Evolutionary conservation across 1,139 yeast genomes (phyloP), one percentile per base, ranked within the genome.

Genomic region (Candida gigantensis): DNA sequence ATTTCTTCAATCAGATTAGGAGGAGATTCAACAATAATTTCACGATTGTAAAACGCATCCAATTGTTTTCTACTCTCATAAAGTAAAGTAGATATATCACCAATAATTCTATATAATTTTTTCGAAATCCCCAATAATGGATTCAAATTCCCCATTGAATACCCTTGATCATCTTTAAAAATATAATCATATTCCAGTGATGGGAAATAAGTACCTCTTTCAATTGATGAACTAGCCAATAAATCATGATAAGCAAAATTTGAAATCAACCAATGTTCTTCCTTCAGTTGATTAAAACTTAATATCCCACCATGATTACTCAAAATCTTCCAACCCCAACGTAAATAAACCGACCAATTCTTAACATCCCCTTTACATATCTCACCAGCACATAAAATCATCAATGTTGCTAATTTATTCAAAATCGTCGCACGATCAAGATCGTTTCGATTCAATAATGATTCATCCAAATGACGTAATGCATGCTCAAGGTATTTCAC

Each of bases 201-300:
- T 0, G 79, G 71, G 52, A 81, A 81, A 50, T 77, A 79, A 0
- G 83, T 71, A 1, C 80, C 80, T 33, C 81, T 54, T 37, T 76
- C 78, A 34, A 73, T 65, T 24, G 71, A 68, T 10, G 84, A 76
- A 36, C 81, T 73, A 1, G 92, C 80, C 45, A 84, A 65, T 27
- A 86, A 72, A 52, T 85, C 95, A 55, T 86, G 95, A 53, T 85
- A 86, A 1, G 89, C 88, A 60, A 83, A 86, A 56, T 82, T 84
- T n/a, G 88, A 77, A 17, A 84, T 78, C 38, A 86, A 65, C 85
- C 92, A 86, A 43, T 81, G 79, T 43, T 78, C 78, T 41, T 76
- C 79, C 45, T 76, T 78, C 53, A 77, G 77, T 33, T 65, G 66
- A 45, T 70, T 67, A 42, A 68, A 69, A 40, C 72, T 72, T 45